Evolutionary conservation across 2,329 filamentous ascomycete genomes (phyloP).

Genomic region (Aspergillus piperis): DNA sequence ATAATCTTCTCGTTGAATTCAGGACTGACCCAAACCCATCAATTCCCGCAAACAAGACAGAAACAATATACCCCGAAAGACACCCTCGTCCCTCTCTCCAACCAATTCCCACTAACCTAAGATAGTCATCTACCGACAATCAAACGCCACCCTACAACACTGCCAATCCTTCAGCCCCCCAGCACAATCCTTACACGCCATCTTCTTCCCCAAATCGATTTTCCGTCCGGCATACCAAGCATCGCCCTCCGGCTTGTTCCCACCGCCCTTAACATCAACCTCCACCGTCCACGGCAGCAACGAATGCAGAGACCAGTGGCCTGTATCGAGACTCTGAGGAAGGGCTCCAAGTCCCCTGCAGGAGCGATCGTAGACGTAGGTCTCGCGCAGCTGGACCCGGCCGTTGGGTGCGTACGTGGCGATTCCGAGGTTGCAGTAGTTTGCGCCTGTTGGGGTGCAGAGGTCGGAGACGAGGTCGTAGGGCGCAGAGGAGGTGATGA

Average conservation of each 20-base stretch:
- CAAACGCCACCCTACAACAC: conserved; percentile 3
- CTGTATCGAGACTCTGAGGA: neutral
- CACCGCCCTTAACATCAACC: neutral
- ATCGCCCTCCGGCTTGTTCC: neutral
- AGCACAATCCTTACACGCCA: neutral
- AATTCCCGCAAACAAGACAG: neutral
- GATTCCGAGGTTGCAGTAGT: conserved; percentile 4
- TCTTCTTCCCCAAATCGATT: neutral
- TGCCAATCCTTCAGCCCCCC: neutral
- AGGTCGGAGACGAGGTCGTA: neutral
- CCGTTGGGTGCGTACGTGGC: neutral
- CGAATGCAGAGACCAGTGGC: conserved; percentile 1
- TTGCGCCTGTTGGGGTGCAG: neutral
- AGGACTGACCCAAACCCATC: neutral
- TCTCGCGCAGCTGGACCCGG: neutral
- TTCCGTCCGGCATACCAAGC: conserved; percentile 5
- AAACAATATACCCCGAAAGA: neutral
- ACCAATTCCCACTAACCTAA: too few relatives aligned
- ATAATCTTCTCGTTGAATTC: too few relatives aligned
- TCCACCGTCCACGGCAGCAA: conserved; percentile 6
- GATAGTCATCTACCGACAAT: neutral
- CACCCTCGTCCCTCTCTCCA: too few relatives aligned
- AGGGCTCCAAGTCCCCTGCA: neutral
- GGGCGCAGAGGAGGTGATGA: neutral
- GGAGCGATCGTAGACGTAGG: conserved; percentile 2